A percentile compares a stretch with the other conserved stretches of the same genome.
Evolutionary conservation across 1,139 yeast species (phyloP).

Genomic region (Scheffersomyces quercinus): DNA sequence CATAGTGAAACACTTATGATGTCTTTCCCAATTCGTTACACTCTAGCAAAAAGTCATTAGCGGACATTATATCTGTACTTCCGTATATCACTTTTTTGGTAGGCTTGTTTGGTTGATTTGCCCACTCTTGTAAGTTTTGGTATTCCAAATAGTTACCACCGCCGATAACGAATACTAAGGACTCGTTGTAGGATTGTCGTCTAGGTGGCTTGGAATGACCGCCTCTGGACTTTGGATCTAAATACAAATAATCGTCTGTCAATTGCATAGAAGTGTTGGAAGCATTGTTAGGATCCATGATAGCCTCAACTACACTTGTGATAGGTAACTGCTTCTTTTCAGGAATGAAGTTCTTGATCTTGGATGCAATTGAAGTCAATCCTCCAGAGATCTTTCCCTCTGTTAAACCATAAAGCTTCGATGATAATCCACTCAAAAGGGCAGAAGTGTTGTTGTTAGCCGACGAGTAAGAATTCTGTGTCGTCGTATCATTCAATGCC

Average conservation of each 20-base stretch:
- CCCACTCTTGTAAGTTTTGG: constrained; percentile 91
- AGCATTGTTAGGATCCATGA: constrained; percentile 78
- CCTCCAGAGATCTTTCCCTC: constrained; percentile 81
- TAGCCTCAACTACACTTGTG: constrained; percentile 86
- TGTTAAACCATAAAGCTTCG: constrained; percentile 76
- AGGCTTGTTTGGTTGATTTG: constrained; percentile 40
- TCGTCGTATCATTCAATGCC: constrained; percentile 24
- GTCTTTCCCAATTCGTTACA: constrained; percentile 56
- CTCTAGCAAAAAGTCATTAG: constrained; percentile 73
- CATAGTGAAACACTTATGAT: neutral
- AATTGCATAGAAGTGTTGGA: constrained; percentile 60
- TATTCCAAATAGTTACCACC: constrained; percentile 96
- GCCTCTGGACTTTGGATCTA: constrained; percentile 90
- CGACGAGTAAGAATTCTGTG: constrained; percentile 18
- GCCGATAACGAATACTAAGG: constrained; percentile 89
- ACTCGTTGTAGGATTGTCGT: constrained; percentile 76
- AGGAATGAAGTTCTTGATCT: constrained; percentile 84
- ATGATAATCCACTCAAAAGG: constrained; percentile 74
- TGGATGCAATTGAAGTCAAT: constrained; percentile 83
- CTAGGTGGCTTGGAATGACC: constrained; percentile 88
- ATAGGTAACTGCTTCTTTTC: constrained; percentile 86
- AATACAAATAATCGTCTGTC: constrained; percentile 87
- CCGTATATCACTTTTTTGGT: constrained; percentile 74
- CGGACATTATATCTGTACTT: constrained; percentile 77
- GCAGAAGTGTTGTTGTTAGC: constrained; percentile 47